Evolutionary conservation across 345 rosid genomes (phyloP), one percentile per base, ranked within the genome.

Genomic region (Gossypioides kirkii): DNA sequence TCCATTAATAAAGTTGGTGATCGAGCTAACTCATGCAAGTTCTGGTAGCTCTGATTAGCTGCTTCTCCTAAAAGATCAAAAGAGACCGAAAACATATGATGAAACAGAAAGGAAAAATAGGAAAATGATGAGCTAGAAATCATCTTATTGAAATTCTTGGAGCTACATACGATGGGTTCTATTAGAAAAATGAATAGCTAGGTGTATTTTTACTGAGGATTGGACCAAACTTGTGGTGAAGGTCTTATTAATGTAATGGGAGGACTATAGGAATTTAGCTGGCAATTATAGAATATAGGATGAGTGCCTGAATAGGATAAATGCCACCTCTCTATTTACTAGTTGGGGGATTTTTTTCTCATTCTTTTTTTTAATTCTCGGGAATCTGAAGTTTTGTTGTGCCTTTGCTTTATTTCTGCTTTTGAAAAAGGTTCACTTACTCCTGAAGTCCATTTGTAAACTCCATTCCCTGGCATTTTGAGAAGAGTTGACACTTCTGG

Each of bases 91-190:
- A 25, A 46, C 55, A 16, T 68, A 26, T 38, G 36, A 50, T 14
- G 20, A 52, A 69, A 12, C 10, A 28, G 72, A 4, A n/a, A 69
- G 71, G 60, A 69, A 18, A 62, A 50, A 52, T 28, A 69, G 72
- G 10, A 26, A 52, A 50, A 49, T 8, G 14, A 50, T 50, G 72
- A 67, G 60, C 38, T n/a, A 10, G 22, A 69, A 69, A 69, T 50
- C 9, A 46, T 23, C 55, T n/a, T 46, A 66, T 23, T 2, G 55
- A 23, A 47, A 26, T 50, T 26, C 16, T 28, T 5, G 22, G 20
- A 10, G 60, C 22, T 49, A 50, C 42, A 16, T 50, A 26, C 10
- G 26, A 50, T 69, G 59, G 4, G 6, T 50, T 49, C 23, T 49
- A 17, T 50, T 10, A 50, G 45, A 20, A 17, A 17, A 26, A 49